A percentile compares a stretch with the other conserved stretches of the same genome.
phyloP scores from a whole-genome alignment of 371 early-diverging fungal species.

The Choanephora cucurbitarum region DNA sequence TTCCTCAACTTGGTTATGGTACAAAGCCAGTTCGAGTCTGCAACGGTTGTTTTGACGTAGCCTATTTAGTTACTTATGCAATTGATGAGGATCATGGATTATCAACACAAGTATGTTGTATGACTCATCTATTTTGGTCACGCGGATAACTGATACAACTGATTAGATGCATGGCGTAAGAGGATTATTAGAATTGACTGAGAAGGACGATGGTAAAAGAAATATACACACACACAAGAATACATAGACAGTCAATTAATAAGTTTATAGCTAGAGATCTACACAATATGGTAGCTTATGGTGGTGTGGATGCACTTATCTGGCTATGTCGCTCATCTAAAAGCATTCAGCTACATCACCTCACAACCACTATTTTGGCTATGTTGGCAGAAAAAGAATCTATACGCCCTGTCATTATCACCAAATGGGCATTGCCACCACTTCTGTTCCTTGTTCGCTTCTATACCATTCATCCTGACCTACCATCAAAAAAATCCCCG shows the following conservation, averaged over 20 bases:
- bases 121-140: not conserved
- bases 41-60: slow-evolving; percentile 63
- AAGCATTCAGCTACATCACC: slow-evolving; percentile 50
- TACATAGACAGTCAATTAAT: not conserved
- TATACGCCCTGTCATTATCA: slow-evolving; percentile 51
- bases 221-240: no score
- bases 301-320: slow-evolving; percentile 63
- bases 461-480: slow-evolving; percentile 18
- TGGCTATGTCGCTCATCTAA: slow-evolving; percentile 56
- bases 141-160: not conserved
- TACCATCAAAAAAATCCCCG: slow-evolving; percentile 4
- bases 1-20: slow-evolving; percentile 65
- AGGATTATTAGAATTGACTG: slow-evolving; percentile 60
- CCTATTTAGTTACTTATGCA: slow-evolving; percentile 63
- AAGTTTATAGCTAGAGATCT: slow-evolving; percentile 49
- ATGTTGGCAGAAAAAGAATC: slow-evolving; percentile 53
- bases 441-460: slow-evolving; percentile 37
- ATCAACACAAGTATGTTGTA: slow-evolving; percentile 54
- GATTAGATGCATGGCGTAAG: slow-evolving; percentile 65
- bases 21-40: slow-evolving; percentile 64
- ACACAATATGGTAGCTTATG: slow-evolving; percentile 55
- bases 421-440: slow-evolving; percentile 53
- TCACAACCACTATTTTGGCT: slow-evolving; percentile 56
- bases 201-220: slow-evolving; percentile 53
- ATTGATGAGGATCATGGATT: slow-evolving; percentile 63